These are phyloP conservation scores for Sclerotinia subarctica DNA, from an alignment of 2,329 filamentous ascomycete genomes.

Conservation along the genomic window DNA sequence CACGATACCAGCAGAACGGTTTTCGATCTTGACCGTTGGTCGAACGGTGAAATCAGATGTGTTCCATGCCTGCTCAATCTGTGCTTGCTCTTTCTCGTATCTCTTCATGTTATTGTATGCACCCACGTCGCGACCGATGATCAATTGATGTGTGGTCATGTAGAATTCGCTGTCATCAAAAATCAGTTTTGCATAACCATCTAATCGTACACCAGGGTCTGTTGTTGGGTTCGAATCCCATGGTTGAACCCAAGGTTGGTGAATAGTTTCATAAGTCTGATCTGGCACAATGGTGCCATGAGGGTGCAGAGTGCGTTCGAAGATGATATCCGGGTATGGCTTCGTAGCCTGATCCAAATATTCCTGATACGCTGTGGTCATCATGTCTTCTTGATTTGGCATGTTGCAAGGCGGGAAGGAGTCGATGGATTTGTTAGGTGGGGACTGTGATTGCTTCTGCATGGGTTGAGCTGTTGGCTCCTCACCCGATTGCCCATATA, in stretches of 20 bases:
- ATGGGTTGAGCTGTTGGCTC: not conserved
- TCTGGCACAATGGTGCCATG: not conserved
- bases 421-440: not conserved
- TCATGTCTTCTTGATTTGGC: not conserved
- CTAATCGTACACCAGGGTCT: constrained; percentile 1
- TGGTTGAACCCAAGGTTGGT: not conserved
- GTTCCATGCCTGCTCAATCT: constrained; percentile 43
- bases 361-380: not conserved
- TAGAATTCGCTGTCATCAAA: constrained; percentile 76
- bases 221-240: not conserved
- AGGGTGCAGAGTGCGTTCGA: not conserved
- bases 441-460: not conserved
- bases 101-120: not conserved
- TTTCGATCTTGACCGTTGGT: constrained; percentile 58
- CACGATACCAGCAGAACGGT: constrained; percentile 66
- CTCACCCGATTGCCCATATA: not conserved
- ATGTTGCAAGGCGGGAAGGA: not conserved
- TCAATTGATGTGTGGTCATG: constrained; percentile 71
- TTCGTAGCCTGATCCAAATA: not conserved
- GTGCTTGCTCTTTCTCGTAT: constrained; percentile 10
- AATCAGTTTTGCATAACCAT: constrained; percentile 53
- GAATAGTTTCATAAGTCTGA: not conserved
- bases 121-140: constrained; percentile 67
- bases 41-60: constrained; percentile 49
- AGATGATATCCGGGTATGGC: not conserved